Base-by-base conservation (phyloP, 1,284 basidiomycete species). In the Xanthoconium separans region DNA sequence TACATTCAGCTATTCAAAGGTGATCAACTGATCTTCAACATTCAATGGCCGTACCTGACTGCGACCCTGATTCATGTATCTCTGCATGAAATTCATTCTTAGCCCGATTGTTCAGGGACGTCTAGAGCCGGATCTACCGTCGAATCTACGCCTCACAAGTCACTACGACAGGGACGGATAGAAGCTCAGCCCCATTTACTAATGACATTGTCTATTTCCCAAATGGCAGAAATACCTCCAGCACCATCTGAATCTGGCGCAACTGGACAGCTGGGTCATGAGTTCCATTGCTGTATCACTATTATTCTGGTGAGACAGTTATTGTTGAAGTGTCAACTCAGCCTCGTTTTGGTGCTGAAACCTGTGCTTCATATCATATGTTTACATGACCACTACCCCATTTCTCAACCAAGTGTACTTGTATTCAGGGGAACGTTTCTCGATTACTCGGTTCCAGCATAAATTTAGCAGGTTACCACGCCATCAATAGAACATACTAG, bases 51-150 rank as follows among this genome's bases (percentile, higher is more conserved):
- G 63, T 64, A 60, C 61, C 63, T 64, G 64, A 63, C 20, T n/a
- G 27, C 51, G 67, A 62, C 65, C 67, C 64, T 65, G 66, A 62
- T 58, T 66, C 61, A 69, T 65, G 56, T 49, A 50, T 34, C 12
- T n/a, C 8, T 52, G 52, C 43, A 54, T 58, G 58, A 42, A 40
- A 44, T 65, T 67, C 62, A 63, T 68, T 68, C 50, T 22, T 18
- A 40, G 34, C 22, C 54, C 48, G 58, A 54, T 55, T 64, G 42
- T 44, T 62, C 63, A 69, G 65, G 63, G 61, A 43, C 41, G 47
- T 54, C 36, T 18, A 39, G 37, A 29, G 9, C 10, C 46, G 60
- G 64, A 65, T 65, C 67, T 58, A 30, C 36, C 48, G 9, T 46
- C 30, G 41, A 65, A 65, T 65, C 66, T 62, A 15, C 18, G 4